Evolutionary conservation across 2,329 filamentous ascomycete species (phyloP), one percentile per base, ranked within the genome.

Genomic region (Sporothrix sp.): DNA sequence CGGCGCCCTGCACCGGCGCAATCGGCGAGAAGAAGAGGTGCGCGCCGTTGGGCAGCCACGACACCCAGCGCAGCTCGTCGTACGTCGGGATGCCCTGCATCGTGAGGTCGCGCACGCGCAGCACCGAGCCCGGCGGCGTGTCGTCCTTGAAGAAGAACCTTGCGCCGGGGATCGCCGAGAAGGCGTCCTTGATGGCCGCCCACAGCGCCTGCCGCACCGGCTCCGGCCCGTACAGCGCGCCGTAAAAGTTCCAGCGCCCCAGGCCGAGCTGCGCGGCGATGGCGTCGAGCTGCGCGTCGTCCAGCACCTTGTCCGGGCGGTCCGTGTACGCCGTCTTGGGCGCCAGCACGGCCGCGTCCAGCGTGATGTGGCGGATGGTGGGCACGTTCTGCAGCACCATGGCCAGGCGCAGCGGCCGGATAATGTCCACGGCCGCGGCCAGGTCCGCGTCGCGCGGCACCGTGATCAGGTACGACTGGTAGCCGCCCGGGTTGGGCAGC

Each of bases 1-100:
- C 73, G 8, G 65, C 62, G 4, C 71, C 74, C 2, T 65, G 64
- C 1, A 74, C 71, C 25, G 70, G 71, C 7, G 68, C 66, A 52
- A 78, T 76, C 1, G 75, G 74, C 3, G 66, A 70, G 63, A 77
- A 78, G 63, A 72, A 66, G 10, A 71, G 61, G 51, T 72, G 70
- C 2, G 65, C 63, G 7, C 69, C 73, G 57, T 77, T 77, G 3
- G 73, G 72, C 7, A 71, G 59, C 74, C 74, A 78, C 58, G 74
- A 71, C 13, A 68, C 60, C 65, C 66, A 68, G 30, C 63, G 59
- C 21, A 71, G 56, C 58, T 71, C 69, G 32, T 64, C 61, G 13
- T 70, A 58, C 3, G 62, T 60, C 2, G 66, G 66, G 11, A 62
- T 57, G 14, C 66, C 60, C 32, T 61, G 58, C 58, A 64, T 64